These are phyloP conservation scores for Capillidium rhysosporum DNA, from an alignment of 371 early-diverging fungal species.

Conservation along the genomic window DNA sequence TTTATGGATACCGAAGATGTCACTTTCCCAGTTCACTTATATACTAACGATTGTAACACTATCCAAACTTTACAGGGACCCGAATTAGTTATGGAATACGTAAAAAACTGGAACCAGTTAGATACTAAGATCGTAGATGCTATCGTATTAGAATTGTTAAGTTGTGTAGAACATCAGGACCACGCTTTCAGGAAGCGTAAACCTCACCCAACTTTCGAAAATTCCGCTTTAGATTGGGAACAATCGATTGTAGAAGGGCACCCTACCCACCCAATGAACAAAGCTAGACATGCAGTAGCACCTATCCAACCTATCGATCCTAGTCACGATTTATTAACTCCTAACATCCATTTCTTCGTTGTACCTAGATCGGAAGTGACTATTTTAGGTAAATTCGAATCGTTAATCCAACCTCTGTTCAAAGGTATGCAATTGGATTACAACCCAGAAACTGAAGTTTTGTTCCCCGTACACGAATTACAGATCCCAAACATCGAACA, in stretches of 20 bases:
- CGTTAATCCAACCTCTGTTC: slow-evolving; percentile 13
- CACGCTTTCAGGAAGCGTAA: background rate
- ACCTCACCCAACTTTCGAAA: background rate
- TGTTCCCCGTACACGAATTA: slow-evolving; percentile 40
- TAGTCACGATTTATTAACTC: slow-evolving; percentile 22
- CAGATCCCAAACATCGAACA: slow-evolving; percentile 36
- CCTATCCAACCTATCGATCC: slow-evolving; percentile 27
- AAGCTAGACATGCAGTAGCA: slow-evolving; percentile 32
- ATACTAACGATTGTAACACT: background rate
- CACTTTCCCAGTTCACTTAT: background rate
- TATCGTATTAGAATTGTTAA: slow-evolving; percentile 12
- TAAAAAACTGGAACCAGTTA: background rate
- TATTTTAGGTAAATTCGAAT: slow-evolving; percentile 30
- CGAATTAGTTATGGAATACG: background rate
- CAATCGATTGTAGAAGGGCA: slow-evolving; percentile 33
- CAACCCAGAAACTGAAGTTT: slow-evolving; percentile 14
- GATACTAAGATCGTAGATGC: background rate
- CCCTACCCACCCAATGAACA: slow-evolving; percentile 64
- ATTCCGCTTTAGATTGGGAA: slow-evolving; percentile 1
- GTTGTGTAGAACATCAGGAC: slow-evolving; percentile 15
- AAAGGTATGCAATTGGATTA: slow-evolving; percentile 11
- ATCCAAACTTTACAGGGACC: background rate
- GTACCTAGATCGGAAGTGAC: slow-evolving; percentile 22
- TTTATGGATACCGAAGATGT: slow-evolving; percentile 2
- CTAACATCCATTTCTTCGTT: slow-evolving; percentile 23